phyloP scores from a whole-genome alignment of 2,329 filamentous ascomycete species.

The Claviceps cyperi region DNA sequence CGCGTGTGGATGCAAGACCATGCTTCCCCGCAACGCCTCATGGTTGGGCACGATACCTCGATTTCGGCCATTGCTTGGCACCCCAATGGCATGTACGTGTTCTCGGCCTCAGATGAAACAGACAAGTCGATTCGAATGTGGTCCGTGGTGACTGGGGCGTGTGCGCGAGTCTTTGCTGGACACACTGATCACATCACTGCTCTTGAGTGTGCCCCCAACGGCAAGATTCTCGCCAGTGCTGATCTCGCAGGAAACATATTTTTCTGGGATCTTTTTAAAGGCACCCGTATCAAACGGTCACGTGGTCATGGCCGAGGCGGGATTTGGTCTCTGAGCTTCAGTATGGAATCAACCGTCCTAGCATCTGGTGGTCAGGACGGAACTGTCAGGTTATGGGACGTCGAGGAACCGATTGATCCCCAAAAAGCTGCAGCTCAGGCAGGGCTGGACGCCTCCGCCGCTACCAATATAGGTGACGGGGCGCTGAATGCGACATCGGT shows the following conservation, averaged over 20 bases:
- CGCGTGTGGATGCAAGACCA: constrained; percentile 89
- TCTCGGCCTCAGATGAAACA: constrained; percentile 73
- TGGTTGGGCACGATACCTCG: constrained; percentile 84
- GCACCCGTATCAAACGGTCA: constrained; percentile 77
- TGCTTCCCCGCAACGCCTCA: constrained; percentile 72
- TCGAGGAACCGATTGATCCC: constrained; percentile 55
- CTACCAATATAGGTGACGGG: constrained; percentile 30
- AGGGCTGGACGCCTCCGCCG: constrained; percentile 27
- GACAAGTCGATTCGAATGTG: constrained; percentile 96
- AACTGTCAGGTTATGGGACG: constrained; percentile 89
- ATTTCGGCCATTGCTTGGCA: constrained; percentile 92
- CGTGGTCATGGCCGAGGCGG: constrained; percentile 87
- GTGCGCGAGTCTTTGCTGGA: constrained; percentile 82
- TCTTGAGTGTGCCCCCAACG: constrained; percentile 73
- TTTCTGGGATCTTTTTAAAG: constrained; percentile 86
- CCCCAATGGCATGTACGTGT: constrained; percentile 83
- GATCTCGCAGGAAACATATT: constrained; percentile 82
- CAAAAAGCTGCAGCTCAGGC: constrained; percentile 38
- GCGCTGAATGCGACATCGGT: constrained; percentile 14
- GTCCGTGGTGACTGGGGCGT: constrained; percentile 75
- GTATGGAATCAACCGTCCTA: constrained; percentile 78
- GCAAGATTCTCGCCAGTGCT: constrained; percentile 79
- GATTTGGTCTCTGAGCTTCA: constrained; percentile 88
- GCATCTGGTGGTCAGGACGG: constrained; percentile 84
- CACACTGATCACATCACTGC: constrained; percentile 80